Evolutionary conservation across 2,329 filamentous ascomycete genomes (phyloP).

Genomic region (Geosmithia flava): DNA sequence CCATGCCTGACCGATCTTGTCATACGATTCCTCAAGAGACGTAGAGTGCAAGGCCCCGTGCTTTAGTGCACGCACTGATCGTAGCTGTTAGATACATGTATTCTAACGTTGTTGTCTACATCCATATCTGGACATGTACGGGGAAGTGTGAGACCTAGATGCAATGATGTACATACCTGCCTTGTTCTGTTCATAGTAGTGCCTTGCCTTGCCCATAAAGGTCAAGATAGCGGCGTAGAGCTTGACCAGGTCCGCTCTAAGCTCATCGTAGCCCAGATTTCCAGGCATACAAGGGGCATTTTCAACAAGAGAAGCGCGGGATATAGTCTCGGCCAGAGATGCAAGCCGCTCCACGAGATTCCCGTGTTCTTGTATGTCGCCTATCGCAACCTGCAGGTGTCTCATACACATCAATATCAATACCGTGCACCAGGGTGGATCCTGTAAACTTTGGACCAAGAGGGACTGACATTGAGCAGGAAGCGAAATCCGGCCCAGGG

Average conservation of each 20-base stretch:
- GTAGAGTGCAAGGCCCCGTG: background rate
- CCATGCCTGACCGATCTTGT: background rate
- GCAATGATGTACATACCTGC: background rate
- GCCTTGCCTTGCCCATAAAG: background rate
- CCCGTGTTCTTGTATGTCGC: background rate
- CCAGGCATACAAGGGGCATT: background rate
- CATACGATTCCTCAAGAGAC: background rate
- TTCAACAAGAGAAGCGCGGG: background rate
- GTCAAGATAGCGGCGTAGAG: background rate
- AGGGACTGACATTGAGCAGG: background rate
- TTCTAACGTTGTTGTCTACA: background rate
- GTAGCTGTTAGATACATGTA: background rate
- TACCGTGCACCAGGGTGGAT: no score
- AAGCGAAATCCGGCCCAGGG: constrained; percentile 2
- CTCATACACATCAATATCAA: no score
- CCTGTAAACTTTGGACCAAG: no score
- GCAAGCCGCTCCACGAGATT: no score
- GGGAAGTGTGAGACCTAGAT: no score
- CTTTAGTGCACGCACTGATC: background rate
- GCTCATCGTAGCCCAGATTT: background rate
- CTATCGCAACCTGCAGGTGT: no score
- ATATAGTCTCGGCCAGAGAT: background rate
- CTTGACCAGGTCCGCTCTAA: background rate
- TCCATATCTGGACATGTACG: background rate
- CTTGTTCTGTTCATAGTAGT: background rate